Evolutionary conservation across 805 yeast species (phyloP), one percentile per base, ranked within the genome.

Genomic region (Wickerhamiella hasegawae): DNA sequence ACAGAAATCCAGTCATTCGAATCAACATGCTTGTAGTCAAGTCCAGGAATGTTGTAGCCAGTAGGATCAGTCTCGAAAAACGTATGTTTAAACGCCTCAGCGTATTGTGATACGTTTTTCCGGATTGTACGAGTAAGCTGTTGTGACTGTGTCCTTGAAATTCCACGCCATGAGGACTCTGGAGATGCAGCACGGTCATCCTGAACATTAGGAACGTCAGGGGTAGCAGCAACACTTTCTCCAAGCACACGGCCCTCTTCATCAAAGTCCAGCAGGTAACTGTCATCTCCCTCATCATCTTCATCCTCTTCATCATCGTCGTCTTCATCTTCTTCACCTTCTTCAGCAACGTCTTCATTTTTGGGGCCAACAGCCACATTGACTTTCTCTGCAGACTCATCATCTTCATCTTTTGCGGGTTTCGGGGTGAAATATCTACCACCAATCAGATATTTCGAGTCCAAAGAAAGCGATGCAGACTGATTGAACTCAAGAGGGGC

Each of bases 401-500:
- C 44, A n/a, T 38, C 45, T 12, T 37, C 47, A 18, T 40, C 47
- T 11, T 40, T 36, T 4, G 33, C 39, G 4, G 28, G 39, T n/a
- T 42, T 35, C 11, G 49, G 38, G 32, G 44, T 38, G 50, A 74
- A 84, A 51, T 80, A 87, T 49, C 85, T 79, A 2, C 98, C 98
- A 4, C 98, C 98, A 43, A 68, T 67, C 10, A 76, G 76, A 48
- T 87, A 87, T 49, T 87, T 87, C 38, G 79, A 73, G 51, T 87
- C 97, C 27, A 87, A 6, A 9, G 16, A 14, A 6, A 5, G 74
- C 39, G 69, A 73, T 32, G 70, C 68, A 38, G 73, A 74, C 36
- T 19, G n/a, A 11, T 82, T 77, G 15, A 76, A 67, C 1, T 68
- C 65, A 28, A 84, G 60, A 0, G 94, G 93, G 0, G 94, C 80